Conservation (phyloP, 129 eudicot genomes). For the Flaveria trinervia region DNA sequence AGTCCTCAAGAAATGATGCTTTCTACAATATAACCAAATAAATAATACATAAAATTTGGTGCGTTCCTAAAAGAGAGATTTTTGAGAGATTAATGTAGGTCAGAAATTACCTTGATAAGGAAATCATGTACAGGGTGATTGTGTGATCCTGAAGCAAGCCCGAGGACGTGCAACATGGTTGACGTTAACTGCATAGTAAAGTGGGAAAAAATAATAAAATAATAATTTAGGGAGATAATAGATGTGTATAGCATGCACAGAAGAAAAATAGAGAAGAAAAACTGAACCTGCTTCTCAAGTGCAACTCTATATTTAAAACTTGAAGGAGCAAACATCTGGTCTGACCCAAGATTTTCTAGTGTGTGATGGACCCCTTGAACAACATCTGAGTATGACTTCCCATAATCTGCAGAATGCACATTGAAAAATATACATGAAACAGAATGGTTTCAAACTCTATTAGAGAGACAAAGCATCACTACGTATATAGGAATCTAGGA, state of each 20-base stretch:
- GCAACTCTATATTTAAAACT: constrained; percentile 81
- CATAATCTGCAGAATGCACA: constrained; percentile 64
- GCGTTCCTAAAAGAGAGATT: neutral
- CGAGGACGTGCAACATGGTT: constrained; percentile 85
- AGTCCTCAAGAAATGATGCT: constrained; percentile 71
- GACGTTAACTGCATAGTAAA: constrained; percentile 67
- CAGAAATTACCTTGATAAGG: constrained; percentile 59
- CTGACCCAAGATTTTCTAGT: constrained; percentile 74
- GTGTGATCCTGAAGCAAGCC: constrained; percentile 62
- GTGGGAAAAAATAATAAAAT: neutral
- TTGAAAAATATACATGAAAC: constrained; percentile 7
- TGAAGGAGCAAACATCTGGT: constrained; percentile 65
- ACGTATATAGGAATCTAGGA: neutral
- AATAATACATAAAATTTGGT: neutral
- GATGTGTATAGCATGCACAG: neutral
- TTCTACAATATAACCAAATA: constrained; percentile 46
- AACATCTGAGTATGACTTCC: constrained; percentile 81
- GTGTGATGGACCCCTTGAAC: constrained; percentile 71
- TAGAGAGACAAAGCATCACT: constrained; percentile 3
- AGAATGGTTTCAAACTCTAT: constrained; percentile 9
- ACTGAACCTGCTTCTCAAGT: constrained; percentile 87
- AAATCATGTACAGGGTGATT: constrained; percentile 54
- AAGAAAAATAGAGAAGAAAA: neutral
- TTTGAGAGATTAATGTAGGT: neutral
- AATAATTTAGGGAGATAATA: neutral